Conservation (phyloP, 805 yeast genomes). For the Candida xiaguanensis region DNA sequence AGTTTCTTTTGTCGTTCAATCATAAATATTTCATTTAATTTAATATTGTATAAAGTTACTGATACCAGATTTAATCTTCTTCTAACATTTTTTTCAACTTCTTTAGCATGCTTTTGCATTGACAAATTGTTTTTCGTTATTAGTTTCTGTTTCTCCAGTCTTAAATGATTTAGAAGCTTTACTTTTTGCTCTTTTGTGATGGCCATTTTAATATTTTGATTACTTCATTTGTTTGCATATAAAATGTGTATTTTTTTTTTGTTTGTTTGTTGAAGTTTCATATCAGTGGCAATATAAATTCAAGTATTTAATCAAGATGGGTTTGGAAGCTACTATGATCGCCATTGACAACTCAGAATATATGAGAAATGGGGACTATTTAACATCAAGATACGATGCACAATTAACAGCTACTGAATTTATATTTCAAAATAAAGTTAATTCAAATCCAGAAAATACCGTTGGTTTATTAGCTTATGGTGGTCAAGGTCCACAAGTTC, state of each 20-base stretch:
- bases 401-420: conserved; percentile 86
- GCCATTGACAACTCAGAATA: conserved; percentile 94
- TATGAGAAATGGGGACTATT: conserved; percentile 93
- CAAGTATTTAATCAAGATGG: conserved; percentile 49
- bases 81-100: conserved; percentile 33
- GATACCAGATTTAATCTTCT: conserved; percentile 45
- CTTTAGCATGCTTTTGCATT: conserved; percentile 19
- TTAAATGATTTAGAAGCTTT: conserved; percentile 27
- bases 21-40: conserved; percentile 39
- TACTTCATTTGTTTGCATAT: not conserved
- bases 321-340: conserved; percentile 92
- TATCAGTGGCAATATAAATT: conserved; percentile 5
- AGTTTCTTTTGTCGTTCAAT: conserved; percentile 42
- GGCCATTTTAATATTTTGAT: conserved; percentile 9
- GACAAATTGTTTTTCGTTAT: conserved; percentile 21
- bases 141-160: conserved; percentile 18
- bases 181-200: conserved; percentile 34
- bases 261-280: conserved; percentile 5
- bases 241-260: not conserved
- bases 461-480: conserved; percentile 90
- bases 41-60: conserved; percentile 48
- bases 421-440: conserved; percentile 80
- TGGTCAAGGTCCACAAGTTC: conserved; percentile 80
- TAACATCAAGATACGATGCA: conserved; percentile 85
- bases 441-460: conserved; percentile 88